Evolutionary conservation across 345 rosid species (phyloP), one percentile per base, ranked within the genome.

Genomic region (Bretschneidera sinensis): DNA sequence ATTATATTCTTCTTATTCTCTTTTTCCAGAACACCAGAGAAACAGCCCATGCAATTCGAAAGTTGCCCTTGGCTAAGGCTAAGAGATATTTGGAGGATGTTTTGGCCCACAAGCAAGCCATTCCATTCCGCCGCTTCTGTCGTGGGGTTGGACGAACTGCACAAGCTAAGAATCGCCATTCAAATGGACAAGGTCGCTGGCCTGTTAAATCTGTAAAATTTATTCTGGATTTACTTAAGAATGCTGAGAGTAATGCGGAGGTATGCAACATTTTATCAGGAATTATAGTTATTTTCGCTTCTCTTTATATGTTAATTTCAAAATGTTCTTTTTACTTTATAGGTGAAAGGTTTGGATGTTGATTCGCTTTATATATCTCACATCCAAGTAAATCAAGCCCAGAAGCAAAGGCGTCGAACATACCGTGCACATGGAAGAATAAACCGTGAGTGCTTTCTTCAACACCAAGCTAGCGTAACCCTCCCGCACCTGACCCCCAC

Each of bases 161-260:
- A 9, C 91, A 86, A 76, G 95, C 85, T 5, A 89, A 89, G 72
- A 89, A 80, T 69, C 80, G 91, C 39, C 91, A 86, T 65, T 81
- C 89, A 15, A 89, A 86, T 43, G 94, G 94, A 24, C 94, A 89
- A 79, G 94, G 91, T 17, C 92, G 92, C 43, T 88, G 92, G 91
- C 85, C 85, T 2, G 76, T 60, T 24, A 79, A 79, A 60, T 81
- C 86, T 65, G 85, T 82, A 13, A 65, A 70, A 43, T 82, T 80
- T 60, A 72, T 84, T n/a, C 76, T 80, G 23, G 83, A 82, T 73
- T 74, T 79, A 60, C 85, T 82, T 11, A 81, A 82, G 75, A 81
- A 85, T 51, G 89, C 88, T 14, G 92, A 85, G 76, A 85, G 89
- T 64, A 88, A 86, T 48, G 92, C 90, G 0, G 96, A 84, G 81